Evolutionary conservation across 352 stramenopile genomes (phyloP).

Genomic region (Thraustochytrium aureum): DNA sequence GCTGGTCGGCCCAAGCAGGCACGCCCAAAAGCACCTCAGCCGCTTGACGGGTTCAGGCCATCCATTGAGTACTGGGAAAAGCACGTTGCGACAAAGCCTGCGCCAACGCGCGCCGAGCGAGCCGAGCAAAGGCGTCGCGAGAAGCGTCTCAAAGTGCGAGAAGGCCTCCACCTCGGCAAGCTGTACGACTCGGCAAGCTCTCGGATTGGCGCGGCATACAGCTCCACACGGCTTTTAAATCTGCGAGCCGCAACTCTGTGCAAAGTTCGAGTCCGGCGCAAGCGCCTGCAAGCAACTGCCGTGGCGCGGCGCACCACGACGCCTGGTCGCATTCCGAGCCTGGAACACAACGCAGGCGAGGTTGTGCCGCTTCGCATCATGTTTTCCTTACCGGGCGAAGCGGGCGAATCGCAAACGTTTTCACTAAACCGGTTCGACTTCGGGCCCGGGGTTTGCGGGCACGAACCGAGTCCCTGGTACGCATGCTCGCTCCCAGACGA

Average conservation of each 20-base stretch:
- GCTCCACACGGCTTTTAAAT: slow-evolving; percentile 9
- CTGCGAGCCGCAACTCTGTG: neutral
- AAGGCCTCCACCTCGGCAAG: neutral
- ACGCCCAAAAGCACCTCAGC: neutral
- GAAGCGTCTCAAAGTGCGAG: neutral
- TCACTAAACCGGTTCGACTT: slow-evolving; percentile 27
- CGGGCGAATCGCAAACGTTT: neutral
- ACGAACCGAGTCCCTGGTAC: neutral
- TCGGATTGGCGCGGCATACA: slow-evolving; percentile 22
- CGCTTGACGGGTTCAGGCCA: slow-evolving; percentile 2
- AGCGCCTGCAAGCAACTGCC: neutral
- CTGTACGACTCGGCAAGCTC: slow-evolving; percentile 35
- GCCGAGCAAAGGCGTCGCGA: neutral
- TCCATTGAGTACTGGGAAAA: neutral
- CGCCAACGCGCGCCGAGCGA: neutral
- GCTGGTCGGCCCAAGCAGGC: neutral
- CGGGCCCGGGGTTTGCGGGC: slow-evolving; percentile 14
- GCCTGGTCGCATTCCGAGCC: neutral
- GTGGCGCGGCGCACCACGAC: neutral
- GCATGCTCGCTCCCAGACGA: slow-evolving; percentile 2
- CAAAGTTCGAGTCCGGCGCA: neutral
- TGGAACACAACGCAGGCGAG: neutral
- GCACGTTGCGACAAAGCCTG: neutral
- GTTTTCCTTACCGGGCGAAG: slow-evolving; percentile 3
- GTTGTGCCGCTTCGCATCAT: neutral